Base-by-base conservation (phyloP, 331 rosid genomes). In the Acacia concinna region DNA sequence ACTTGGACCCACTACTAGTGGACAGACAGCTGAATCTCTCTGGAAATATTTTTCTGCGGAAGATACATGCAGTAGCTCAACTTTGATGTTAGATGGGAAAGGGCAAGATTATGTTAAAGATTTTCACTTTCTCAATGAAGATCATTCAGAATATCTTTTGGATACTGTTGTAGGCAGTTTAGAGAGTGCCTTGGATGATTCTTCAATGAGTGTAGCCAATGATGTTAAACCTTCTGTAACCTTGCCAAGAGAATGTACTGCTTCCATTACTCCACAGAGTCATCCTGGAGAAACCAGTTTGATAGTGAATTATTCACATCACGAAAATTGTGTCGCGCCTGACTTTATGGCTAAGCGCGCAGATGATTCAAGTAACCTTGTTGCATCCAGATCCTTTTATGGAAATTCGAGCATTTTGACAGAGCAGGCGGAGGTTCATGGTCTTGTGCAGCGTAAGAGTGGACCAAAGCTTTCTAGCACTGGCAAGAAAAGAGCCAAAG, bases 1-100 rank as follows among this genome's bases (percentile, higher is more conserved):
- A 76, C 87, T 87, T 84, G 94, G 86, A 65, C 81, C 88, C 49
- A 60, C 73, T 86, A 49, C 78, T 32, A 74, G 73, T 80, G 34
- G 62, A 32, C 81, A 68, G 31, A 59, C 83, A 12, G n/a, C 76
- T 44, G 90, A 87, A 57, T 74, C 78, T 46, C 21, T 84, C 38
- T 60, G 54, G 18, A 69, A 83, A 81, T 75, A 84, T 44, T 75
- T 78, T 41, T 68, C 79, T 18, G 46, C 46, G 40, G 84, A 81
- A 54, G 87, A 88, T 66, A 71, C 89, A 37, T 77, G 62, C 76
- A 54, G 83, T 56, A 83, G 71, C 70, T 81, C 92, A 54, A 78
- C 85, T 80, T 30, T 85, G 59, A 68, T 66, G 38, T 56, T 80
- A 52, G 82, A 76, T 76, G 69, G 74, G 34, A 80, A 87, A 77